These are phyloP conservation scores for Tephrocybe sp. DNA, from an alignment of 768 basidiomycete genomes.

Conservation along the genomic window DNA sequence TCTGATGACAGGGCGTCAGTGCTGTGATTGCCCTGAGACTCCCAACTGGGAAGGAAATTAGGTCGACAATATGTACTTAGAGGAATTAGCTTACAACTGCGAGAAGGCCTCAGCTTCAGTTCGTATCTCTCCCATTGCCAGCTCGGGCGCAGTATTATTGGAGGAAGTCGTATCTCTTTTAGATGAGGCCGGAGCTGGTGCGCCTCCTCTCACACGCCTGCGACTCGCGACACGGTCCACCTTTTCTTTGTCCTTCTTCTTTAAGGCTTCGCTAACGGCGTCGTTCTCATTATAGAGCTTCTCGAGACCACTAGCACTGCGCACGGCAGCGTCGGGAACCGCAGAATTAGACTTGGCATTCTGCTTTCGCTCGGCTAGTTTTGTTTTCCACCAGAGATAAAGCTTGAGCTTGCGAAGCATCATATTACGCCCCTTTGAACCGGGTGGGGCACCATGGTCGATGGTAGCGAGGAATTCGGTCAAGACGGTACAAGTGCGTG, in stretches of 20 bases:
- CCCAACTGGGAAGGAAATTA: conserved; percentile 28
- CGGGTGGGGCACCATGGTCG: conserved; percentile 55
- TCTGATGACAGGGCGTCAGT: conserved; percentile 19
- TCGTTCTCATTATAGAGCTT: conserved; percentile 29
- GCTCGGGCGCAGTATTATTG: conserved; percentile 21
- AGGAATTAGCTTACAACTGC: conserved; percentile 48
- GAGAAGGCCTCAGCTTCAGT: conserved; percentile 55
- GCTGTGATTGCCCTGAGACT: conserved; percentile 28
- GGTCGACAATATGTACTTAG: not conserved
- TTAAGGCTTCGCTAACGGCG: conserved; percentile 69
- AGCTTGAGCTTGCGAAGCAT: conserved; percentile 72
- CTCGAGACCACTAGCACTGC: conserved; percentile 23
- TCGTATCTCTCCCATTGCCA: conserved; percentile 32
- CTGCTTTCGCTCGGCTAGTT: conserved; percentile 38
- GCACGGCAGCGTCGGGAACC: conserved; percentile 21
- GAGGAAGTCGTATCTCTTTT: conserved; percentile 7
- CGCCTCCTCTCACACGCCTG: conserved; percentile 78
- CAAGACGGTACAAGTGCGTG: conserved; percentile 70
- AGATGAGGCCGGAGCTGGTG: conserved; percentile 29
- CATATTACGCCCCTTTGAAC: conserved; percentile 69
- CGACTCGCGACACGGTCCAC: conserved; percentile 62
- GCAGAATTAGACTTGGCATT: conserved; percentile 29
- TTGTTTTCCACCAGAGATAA: conserved; percentile 84
- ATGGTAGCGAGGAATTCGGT: conserved; percentile 77
- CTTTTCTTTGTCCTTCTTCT: conserved; percentile 70